These are phyloP conservation scores for Aspergillus sparsus DNA, from an alignment of 495 filamentous ascomycete genomes.

Conservation along the genomic window DNA sequence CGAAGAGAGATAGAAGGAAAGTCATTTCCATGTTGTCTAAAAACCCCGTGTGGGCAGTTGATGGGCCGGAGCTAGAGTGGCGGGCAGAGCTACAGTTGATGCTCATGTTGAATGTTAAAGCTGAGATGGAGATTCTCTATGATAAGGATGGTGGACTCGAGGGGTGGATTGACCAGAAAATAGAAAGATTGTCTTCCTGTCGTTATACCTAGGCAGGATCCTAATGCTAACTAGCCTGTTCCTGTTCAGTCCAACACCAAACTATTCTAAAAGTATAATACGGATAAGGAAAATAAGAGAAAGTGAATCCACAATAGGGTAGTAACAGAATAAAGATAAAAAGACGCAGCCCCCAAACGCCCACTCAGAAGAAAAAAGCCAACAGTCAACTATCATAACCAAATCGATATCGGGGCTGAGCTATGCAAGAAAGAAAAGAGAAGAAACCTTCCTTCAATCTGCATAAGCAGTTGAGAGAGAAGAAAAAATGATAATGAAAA, in stretches of 20 bases:
- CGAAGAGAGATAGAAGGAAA: slow-evolving; percentile 65
- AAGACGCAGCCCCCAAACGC: too few relatives aligned
- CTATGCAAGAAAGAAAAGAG: neutral
- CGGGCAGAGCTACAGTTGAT: slow-evolving; percentile 76
- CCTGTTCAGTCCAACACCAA: too few relatives aligned
- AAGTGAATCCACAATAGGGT: neutral
- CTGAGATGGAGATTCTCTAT: slow-evolving; percentile 85
- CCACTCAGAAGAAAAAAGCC: too few relatives aligned
- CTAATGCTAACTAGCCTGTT: too few relatives aligned
- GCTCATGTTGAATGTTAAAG: slow-evolving; percentile 83
- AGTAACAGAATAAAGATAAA: neutral
- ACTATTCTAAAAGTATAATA: neutral
- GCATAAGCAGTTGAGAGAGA: neutral
- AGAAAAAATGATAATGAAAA: neutral
- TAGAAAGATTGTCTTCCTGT: slow-evolving; percentile 15
- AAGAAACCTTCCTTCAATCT: neutral
- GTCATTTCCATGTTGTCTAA: slow-evolving; percentile 65
- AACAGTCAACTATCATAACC: too few relatives aligned
- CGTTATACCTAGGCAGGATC: neutral
- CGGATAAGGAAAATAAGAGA: slow-evolving; percentile 4
- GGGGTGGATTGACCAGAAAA: slow-evolving; percentile 60
- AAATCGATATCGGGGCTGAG: too few relatives aligned
- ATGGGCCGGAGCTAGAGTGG: slow-evolving; percentile 55
- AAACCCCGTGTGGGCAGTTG: slow-evolving; percentile 46
- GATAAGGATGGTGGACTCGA: slow-evolving; percentile 57